Evolutionary conservation across 768 basidiomycete species (phyloP), one percentile per base, ranked within the genome.

Genomic region (Mycena floridula): DNA sequence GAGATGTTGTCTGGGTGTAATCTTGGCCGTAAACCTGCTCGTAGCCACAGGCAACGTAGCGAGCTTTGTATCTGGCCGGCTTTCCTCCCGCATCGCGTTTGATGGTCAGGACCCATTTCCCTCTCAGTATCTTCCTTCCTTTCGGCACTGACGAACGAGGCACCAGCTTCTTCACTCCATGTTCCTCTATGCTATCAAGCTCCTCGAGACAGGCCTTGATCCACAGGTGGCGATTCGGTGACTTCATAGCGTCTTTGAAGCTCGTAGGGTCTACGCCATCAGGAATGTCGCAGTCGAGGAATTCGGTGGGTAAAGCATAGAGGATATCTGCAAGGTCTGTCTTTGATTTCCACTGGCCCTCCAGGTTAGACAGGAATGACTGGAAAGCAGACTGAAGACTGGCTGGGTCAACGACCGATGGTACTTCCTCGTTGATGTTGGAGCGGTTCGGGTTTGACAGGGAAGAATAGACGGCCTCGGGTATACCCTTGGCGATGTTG

Each of bases 31-130:
- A 46, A 2, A 61, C 48, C 40, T 69, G 68, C 0, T 57, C 40
- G 50, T 54, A 65, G 0, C 68, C 67, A 20, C 57, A 54, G 1
- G 65, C 61, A 21, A 59, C 54, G n/a, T 65, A 55, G 4, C 66
- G 45, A 1, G 65, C 72, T 44, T 70, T 69, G 50, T 64, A 58
- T 1, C 56, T 43, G 2, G 28, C 35, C 18, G 64, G 43, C 0
- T 40, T 47, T n/a, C 66, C 63, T 7, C 40, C 11, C 13, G 36
- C 47, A 44, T 68, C 54, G 15, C 47, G 45, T 48, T 72, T 43
- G 3, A 49, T 23, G 9, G 46, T 48, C 46, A 60, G 65, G 11
- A 63, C 55, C 45, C 49, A 52, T 43, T 61, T 61, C 13, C 52
- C 56, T 1, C 60, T 53, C 7, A 75, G 53, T 13, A 66, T 32